Evolutionary conservation across 169 alveolate genomes (phyloP).

Genomic region (Perkinsus olseni): DNA sequence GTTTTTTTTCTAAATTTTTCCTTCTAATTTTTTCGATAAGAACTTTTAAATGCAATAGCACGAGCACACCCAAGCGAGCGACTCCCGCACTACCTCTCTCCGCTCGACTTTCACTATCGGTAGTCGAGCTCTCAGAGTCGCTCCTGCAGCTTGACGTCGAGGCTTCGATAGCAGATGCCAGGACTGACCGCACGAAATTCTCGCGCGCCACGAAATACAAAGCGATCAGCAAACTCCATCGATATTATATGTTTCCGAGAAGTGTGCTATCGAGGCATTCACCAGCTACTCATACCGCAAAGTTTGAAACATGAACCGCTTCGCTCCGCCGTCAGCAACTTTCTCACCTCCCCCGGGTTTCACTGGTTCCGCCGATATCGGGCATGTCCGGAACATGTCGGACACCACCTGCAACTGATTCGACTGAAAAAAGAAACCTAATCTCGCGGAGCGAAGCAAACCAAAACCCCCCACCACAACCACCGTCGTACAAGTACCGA

Average conservation of each 20-base stretch:
- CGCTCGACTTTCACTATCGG: not conserved
- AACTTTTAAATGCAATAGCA: no score
- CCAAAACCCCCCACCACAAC: no score
- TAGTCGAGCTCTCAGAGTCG: not conserved
- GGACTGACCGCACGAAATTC: no score
- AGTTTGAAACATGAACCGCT: not conserved
- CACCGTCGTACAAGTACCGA: no score
- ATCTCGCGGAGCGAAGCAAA: no score
- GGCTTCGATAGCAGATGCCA: not conserved
- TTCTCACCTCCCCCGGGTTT: not conserved
- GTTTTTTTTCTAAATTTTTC: no score
- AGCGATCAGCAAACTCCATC: no score
- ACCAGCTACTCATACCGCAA: not conserved
- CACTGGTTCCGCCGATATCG: not conserved
- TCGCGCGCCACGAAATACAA: no score
- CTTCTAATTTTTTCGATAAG: no score
- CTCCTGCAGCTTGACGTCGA: not conserved
- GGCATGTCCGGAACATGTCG: not conserved
- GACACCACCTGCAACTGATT: not conserved
- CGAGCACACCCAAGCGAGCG: no score
- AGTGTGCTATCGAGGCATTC: no score
- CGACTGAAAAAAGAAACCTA: not conserved
- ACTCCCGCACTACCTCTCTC: not conserved
- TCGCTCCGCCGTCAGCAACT: not conserved
- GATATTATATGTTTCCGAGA: no score